These are phyloP conservation scores for Pestalotiopsis sp. DNA, from an alignment of 2,329 filamentous ascomycete species.

Conservation along the genomic window DNA sequence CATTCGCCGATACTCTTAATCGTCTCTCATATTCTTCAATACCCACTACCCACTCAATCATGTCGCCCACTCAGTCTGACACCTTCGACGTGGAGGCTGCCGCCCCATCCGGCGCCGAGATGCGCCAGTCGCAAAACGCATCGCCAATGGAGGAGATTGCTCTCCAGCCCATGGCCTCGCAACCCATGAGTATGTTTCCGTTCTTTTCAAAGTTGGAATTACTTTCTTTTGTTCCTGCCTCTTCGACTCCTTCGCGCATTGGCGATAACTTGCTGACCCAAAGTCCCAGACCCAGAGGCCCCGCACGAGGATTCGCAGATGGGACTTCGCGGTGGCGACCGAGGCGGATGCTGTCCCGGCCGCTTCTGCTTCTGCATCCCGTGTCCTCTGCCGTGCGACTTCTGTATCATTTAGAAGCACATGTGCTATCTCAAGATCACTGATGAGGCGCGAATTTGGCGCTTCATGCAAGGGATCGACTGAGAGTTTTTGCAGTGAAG, in stretches of 20 bases:
- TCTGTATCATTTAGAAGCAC: constrained; percentile 32
- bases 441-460: no score
- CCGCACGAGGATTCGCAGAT: constrained; percentile 28
- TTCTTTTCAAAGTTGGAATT: not conserved
- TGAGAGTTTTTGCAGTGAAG: no score
- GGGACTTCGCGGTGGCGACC: constrained; percentile 30
- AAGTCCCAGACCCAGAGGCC: constrained; percentile 26
- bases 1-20: not conserved
- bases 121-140: not conserved
- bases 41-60: not conserved
- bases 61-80: constrained; percentile 4
- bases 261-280: not conserved
- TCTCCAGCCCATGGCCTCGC: constrained; percentile 9
- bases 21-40: not conserved
- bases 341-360: constrained; percentile 34
- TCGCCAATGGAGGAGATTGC: constrained; percentile 4
- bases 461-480: no score
- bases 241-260: no score
- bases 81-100: not conserved
- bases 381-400: constrained; percentile 41
- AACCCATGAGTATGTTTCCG: constrained; percentile 8
- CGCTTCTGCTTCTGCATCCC: constrained; percentile 43
- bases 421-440: no score
- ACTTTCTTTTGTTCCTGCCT: not conserved
- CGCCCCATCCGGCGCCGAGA: not conserved